These are phyloP conservation scores for Asclepias syriaca DNA, from an alignment of 257 asterid genomes.

Conservation along the genomic window DNA sequence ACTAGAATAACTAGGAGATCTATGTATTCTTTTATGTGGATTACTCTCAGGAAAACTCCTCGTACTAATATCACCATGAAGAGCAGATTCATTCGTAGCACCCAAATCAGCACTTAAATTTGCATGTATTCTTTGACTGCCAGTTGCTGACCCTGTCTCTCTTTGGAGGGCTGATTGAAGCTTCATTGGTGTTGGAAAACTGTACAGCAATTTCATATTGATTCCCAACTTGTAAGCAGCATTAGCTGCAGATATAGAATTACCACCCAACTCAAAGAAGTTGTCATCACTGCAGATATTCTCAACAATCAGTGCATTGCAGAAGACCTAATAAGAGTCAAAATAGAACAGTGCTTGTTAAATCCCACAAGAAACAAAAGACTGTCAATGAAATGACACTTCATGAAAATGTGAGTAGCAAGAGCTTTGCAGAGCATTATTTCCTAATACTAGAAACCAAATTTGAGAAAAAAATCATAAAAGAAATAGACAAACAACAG, in stretches of 20 bases:
- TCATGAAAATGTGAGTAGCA: background rate
- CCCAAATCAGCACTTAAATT: constrained; percentile 24
- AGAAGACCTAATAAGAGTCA: constrained; percentile 47
- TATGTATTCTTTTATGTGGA: constrained; percentile 20
- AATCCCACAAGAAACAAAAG: background rate
- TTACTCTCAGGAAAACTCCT: constrained; percentile 18
- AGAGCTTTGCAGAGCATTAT: background rate
- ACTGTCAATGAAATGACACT: constrained; percentile 1
- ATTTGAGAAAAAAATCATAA: background rate
- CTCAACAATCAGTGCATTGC: constrained; percentile 65
- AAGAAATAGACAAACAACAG: background rate
- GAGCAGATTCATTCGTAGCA: constrained; percentile 22
- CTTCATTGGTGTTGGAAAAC: constrained; percentile 61
- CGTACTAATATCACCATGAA: constrained; percentile 22
- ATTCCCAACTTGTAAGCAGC: constrained; percentile 75
- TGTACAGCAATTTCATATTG: constrained; percentile 68
- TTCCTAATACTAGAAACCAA: background rate
- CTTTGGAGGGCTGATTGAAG: constrained; percentile 59
- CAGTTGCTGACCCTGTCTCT: constrained; percentile 27
- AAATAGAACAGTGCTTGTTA: background rate
- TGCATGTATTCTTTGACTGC: constrained; percentile 28
- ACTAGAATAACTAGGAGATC: constrained; percentile 22
- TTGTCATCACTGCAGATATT: constrained; percentile 56
- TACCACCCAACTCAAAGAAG: constrained; percentile 86
- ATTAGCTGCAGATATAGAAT: constrained; percentile 79